Percentiles rank a stretch among this genome's conserved stretches.
These are phyloP conservation scores for Tubosaeta brunneosetosa DNA, from an alignment of 768 basidiomycete genomes.

Conservation along the genomic window DNA sequence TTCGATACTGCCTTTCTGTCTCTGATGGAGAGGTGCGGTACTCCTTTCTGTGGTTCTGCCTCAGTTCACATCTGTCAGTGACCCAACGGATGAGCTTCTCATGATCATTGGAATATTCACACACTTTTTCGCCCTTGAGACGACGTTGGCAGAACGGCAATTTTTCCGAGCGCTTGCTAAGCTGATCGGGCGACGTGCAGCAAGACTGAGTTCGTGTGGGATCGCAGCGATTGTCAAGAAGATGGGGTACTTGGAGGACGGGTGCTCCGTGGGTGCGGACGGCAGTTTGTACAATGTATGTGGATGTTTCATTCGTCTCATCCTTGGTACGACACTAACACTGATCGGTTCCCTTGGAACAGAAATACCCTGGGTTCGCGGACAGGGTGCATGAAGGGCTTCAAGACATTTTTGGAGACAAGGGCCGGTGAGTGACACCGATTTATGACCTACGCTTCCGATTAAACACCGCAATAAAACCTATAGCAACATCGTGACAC, in stretches of 20 bases:
- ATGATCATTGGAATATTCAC: conserved; percentile 97
- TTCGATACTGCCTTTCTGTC: conserved; percentile 97
- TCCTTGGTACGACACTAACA: not conserved
- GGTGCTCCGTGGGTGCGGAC: conserved; percentile 86
- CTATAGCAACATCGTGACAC: conserved; percentile 39
- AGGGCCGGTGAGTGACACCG: conserved; percentile 63
- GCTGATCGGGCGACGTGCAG: conserved; percentile 85
- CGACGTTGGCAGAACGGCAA: conserved; percentile 92
- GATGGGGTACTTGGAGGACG: conserved; percentile 90
- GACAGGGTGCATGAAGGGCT: conserved; percentile 91
- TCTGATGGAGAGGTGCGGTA: conserved; percentile 82
- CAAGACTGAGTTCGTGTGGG: conserved; percentile 88
- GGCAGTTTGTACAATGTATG: conserved; percentile 92
- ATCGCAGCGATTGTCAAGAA: conserved; percentile 95
- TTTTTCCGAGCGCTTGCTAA: conserved; percentile 95
- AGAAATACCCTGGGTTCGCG: conserved; percentile 98
- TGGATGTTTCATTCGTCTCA: not conserved
- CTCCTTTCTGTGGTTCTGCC: not conserved
- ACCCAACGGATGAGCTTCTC: conserved; percentile 93
- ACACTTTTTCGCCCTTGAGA: conserved; percentile 95
- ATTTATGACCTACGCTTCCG: not conserved
- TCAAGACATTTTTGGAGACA: conserved; percentile 93
- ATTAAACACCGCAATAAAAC: conserved; percentile 47
- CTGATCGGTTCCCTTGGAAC: not conserved
- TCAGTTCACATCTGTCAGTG: conserved; percentile 42